Conservation (phyloP, 2,329 filamentous ascomycete genomes). For the Alternaria tenuissima region DNA sequence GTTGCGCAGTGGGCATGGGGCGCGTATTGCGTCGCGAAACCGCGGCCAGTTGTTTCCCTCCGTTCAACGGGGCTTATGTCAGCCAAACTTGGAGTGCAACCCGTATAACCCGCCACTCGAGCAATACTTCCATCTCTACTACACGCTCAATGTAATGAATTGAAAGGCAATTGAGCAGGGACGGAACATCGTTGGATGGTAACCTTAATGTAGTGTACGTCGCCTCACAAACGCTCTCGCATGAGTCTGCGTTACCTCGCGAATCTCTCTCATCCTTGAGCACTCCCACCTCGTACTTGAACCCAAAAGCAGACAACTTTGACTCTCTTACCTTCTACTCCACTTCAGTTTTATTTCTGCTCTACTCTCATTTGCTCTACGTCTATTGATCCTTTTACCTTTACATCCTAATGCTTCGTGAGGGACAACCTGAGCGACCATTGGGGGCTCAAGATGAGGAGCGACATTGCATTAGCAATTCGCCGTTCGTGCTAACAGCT, state of each 20-base stretch:
- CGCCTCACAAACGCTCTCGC: not conserved
- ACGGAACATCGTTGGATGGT: not conserved
- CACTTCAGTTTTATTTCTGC: too few species aligned
- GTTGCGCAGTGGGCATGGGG: not conserved
- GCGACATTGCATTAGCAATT: too few species aligned
- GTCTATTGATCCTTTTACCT: too few species aligned
- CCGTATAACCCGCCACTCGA: not conserved
- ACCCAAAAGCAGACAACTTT: too few species aligned
- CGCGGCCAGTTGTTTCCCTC: not conserved
- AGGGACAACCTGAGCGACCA: too few species aligned
- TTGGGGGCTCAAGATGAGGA: too few species aligned
- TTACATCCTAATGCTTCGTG: too few species aligned
- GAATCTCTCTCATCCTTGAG: not conserved
- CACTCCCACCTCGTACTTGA: too few species aligned
- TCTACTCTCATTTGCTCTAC: too few species aligned
- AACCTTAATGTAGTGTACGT: not conserved
- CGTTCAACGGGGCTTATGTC: not conserved
- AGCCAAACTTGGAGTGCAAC: not conserved
- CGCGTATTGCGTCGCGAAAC: not conserved
- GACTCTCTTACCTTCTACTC: too few species aligned
- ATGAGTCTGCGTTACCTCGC: not conserved
- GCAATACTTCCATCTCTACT: not conserved
- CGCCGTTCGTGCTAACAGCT: too few species aligned
- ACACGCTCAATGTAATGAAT: not conserved
- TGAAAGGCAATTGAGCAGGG: not conserved